Conservation (phyloP, 2,329 filamentous ascomycete genomes). For the Xylariaceae sp. region DNA sequence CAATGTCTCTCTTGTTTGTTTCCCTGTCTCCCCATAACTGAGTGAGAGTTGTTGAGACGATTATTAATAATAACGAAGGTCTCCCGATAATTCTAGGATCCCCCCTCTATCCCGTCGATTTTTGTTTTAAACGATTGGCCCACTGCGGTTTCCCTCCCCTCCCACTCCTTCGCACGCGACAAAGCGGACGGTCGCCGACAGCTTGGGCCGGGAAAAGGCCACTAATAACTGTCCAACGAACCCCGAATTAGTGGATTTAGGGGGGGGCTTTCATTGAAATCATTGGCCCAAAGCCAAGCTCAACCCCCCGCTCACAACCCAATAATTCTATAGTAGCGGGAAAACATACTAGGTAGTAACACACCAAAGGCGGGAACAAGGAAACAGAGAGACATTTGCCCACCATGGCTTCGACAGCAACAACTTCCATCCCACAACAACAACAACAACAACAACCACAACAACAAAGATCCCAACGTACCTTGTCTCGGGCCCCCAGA, state of each 20-base stretch:
- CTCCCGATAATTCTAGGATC: background rate
- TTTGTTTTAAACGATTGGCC: background rate
- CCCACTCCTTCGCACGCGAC: background rate
- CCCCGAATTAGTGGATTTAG: background rate
- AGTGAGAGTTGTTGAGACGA: background rate
- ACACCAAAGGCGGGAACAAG: no score
- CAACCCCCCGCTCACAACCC: no score
- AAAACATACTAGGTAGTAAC: constrained; percentile 14
- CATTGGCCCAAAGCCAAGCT: constrained; percentile 1
- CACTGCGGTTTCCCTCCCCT: background rate
- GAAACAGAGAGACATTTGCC: constrained; percentile 29
- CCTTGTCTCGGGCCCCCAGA: constrained; percentile 45
- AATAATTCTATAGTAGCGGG: constrained; percentile 17
- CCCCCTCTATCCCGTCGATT: background rate
- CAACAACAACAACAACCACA: constrained; percentile 28
- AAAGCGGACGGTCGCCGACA: no score
- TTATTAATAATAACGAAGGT: background rate
- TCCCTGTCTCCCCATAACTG: background rate
- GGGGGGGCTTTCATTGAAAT: background rate
- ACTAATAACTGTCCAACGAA: no score
- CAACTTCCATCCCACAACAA: constrained; percentile 40
- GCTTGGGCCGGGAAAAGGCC: no score
- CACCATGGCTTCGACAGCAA: constrained; percentile 40
- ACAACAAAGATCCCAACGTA: constrained; percentile 28
- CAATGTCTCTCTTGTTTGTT: background rate